These are phyloP conservation scores for Arabidopsis lyrata DNA, from an alignment of 441 rosid genomes.

Conservation along the genomic window DNA sequence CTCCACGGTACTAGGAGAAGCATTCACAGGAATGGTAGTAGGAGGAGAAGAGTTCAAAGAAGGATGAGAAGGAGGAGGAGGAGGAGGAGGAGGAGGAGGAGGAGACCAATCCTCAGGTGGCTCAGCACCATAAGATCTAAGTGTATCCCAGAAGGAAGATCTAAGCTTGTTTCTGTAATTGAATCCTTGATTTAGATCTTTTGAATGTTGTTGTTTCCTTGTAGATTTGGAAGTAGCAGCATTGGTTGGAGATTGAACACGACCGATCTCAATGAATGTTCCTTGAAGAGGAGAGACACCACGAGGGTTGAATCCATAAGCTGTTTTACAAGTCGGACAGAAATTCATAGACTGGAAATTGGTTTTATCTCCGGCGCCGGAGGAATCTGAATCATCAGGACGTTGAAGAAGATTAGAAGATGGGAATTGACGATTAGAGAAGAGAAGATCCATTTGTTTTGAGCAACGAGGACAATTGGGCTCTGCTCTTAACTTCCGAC, in stretches of 20 bases:
- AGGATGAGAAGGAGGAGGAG: conserved; percentile 43
- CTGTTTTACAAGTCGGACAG: conserved; percentile 91
- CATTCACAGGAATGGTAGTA: conserved; percentile 38
- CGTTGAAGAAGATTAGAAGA: conserved; percentile 48
- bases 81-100: conserved; percentile 48
- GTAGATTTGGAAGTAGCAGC: conserved; percentile 29
- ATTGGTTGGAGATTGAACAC: conserved; percentile 45
- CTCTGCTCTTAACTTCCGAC: conserved; percentile 81
- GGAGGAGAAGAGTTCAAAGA: conserved; percentile 58
- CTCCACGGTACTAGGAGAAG: conserved; percentile 57
- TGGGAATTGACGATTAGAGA: conserved; percentile 65
- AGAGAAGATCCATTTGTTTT: conserved; percentile 80
- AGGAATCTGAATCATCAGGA: conserved; percentile 41
- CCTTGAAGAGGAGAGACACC: conserved; percentile 83
- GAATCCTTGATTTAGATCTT: conserved; percentile 46
- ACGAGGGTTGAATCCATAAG: conserved; percentile 76
- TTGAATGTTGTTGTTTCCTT: conserved; percentile 37
- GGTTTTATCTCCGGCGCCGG: conserved; percentile 23
- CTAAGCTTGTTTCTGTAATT: conserved; percentile 49
- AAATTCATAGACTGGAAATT: conserved; percentile 72
- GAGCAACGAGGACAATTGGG: conserved; percentile 92
- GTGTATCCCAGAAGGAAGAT: conserved; percentile 74
- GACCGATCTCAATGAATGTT: conserved; percentile 81
- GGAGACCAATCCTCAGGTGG: conserved; percentile 75
- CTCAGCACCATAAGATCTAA: conserved; percentile 72